Conservation (phyloP, 148 eudicot genomes). For the Arctostaphylos glauca region DNA sequence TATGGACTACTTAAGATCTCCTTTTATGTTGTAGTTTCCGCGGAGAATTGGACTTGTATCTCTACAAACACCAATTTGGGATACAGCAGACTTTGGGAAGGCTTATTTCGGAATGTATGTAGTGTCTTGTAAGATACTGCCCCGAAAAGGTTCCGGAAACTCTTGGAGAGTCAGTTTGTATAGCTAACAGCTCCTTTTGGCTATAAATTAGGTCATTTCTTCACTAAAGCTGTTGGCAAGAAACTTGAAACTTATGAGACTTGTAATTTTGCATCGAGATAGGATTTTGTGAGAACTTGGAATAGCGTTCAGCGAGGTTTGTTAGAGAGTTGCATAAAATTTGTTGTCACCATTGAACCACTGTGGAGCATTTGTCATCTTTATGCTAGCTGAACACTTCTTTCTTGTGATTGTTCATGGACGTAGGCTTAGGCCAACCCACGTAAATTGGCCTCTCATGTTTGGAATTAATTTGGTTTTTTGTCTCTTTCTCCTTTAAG, state of each 20-base stretch:
- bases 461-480: neutral
- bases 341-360: neutral
- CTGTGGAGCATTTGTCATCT: neutral
- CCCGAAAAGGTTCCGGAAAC: neutral
- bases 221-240: too few relatives aligned
- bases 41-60: neutral
- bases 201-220: neutral
- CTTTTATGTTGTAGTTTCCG: neutral
- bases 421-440: neutral
- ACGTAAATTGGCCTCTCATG: neutral
- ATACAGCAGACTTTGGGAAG: neutral
- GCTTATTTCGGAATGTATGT: neutral
- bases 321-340: neutral
- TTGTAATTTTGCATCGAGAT: too few relatives aligned
- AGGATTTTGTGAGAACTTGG: too few relatives aligned
- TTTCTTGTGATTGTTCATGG: neutral
- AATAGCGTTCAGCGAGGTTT: too few relatives aligned
- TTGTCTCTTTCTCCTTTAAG: neutral
- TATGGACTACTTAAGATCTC: neutral
- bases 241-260: too few relatives aligned
- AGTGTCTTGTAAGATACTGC: neutral
- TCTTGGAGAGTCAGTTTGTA: neutral
- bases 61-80: neutral
- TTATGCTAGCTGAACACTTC: neutral
- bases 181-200: neutral